Evolutionary conservation across 768 basidiomycete species (phyloP).

Genomic region (Boletellus ananiceps): DNA sequence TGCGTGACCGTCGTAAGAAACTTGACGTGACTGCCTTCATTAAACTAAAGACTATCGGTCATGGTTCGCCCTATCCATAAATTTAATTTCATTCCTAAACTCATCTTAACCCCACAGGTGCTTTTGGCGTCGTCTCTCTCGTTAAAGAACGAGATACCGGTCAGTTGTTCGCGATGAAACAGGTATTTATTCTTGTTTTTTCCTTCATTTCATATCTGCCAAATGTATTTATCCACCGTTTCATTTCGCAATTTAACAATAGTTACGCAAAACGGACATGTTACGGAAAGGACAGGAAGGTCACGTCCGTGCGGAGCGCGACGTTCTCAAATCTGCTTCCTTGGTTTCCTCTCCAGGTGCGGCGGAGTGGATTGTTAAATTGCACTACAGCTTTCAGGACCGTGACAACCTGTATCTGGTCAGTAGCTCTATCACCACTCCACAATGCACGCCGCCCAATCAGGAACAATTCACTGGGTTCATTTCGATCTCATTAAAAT

Average conservation of each 20-base stretch:
- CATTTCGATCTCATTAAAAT: constrained; percentile 53
- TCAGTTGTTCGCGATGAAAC: constrained; percentile 92
- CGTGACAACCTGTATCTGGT: constrained; percentile 93
- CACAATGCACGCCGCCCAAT: constrained; percentile 16
- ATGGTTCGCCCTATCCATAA: constrained; percentile 51
- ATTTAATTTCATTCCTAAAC: constrained; percentile 21
- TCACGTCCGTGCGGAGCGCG: constrained; percentile 93
- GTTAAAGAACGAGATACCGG: constrained; percentile 80
- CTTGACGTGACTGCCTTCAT: constrained; percentile 83
- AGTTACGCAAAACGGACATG: constrained; percentile 90
- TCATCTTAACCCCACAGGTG: constrained; percentile 51
- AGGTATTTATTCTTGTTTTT: constrained; percentile 47
- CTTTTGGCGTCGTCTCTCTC: constrained; percentile 93
- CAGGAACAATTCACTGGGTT: constrained; percentile 35
- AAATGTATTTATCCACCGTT: constrained; percentile 24
- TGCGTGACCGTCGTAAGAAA: constrained; percentile 78
- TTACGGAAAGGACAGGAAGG: constrained; percentile 96
- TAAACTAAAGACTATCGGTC: constrained; percentile 91
- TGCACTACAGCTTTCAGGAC: constrained; percentile 95
- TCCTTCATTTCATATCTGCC: constrained; percentile 23
- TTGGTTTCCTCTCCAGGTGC: constrained; percentile 66
- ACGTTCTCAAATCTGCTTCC: constrained; percentile 88
- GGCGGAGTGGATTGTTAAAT: constrained; percentile 90
- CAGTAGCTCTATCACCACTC: constrained; percentile 37
- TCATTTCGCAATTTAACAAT: constrained; percentile 23